Percentiles rank a stretch among this genome's conserved stretches.
These are phyloP conservation scores for Euphorbia tirucalli DNA, from an alignment of 345 rosid genomes.

Conservation along the genomic window DNA sequence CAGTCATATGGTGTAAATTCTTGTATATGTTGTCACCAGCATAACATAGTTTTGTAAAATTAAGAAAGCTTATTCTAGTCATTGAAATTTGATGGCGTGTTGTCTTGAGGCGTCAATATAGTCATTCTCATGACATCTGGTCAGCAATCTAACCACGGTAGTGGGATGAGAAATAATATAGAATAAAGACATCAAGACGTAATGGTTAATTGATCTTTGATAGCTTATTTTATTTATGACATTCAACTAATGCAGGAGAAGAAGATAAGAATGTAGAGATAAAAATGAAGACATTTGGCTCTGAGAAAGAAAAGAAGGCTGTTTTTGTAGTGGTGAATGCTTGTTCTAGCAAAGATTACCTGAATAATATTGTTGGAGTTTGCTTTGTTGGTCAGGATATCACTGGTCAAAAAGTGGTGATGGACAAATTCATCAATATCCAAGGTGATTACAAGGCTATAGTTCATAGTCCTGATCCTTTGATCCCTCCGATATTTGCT, in stretches of 20 bases:
- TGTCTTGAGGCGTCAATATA: background rate
- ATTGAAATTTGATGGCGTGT: slow-evolving; percentile 1
- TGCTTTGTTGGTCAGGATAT: slow-evolving; percentile 96
- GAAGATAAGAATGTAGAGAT: slow-evolving; percentile 92
- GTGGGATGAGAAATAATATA: too few species aligned
- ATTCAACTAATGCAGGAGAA: slow-evolving; percentile 55
- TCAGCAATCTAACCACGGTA: slow-evolving; percentile 8
- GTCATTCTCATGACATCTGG: background rate
- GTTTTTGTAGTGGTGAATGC: slow-evolving; percentile 89
- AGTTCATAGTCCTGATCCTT: slow-evolving; percentile 83
- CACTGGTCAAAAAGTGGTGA: slow-evolving; percentile 82
- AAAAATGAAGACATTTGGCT: slow-evolving; percentile 74
- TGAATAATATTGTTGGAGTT: slow-evolving; percentile 82
- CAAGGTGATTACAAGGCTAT: slow-evolving; percentile 94
- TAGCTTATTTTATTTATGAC: background rate
- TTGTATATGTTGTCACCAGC: background rate
- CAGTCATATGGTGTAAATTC: background rate
- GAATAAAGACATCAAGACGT: background rate
- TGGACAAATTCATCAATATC: slow-evolving; percentile 91
- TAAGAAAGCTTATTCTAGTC: background rate
- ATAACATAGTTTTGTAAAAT: background rate
- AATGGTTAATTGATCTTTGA: background rate
- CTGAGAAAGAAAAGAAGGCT: slow-evolving; percentile 53
- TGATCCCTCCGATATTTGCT: slow-evolving; percentile 97
- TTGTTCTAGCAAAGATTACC: slow-evolving; percentile 91